Conservation (phyloP, 441 rosid species). For the Gossypium schwendimanii region DNA sequence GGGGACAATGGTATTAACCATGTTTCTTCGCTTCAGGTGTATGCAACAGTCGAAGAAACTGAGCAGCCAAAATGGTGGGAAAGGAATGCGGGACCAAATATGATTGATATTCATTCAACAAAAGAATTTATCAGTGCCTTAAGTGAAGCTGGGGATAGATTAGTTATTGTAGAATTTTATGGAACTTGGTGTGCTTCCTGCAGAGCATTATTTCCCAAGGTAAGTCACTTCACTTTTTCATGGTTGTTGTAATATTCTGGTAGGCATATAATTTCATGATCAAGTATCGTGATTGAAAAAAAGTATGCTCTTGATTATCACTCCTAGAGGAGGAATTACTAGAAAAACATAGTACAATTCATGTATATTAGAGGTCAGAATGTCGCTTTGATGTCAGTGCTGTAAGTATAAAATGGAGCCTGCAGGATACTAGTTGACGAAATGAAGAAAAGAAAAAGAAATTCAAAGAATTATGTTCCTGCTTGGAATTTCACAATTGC, state of each 20-base stretch:
- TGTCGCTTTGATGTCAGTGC: neutral
- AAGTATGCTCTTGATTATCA: neutral
- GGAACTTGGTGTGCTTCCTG: slow-evolving; percentile 99
- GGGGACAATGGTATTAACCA: slow-evolving; percentile 1
- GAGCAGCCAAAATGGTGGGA: slow-evolving; percentile 99
- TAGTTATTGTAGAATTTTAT: slow-evolving; percentile 95
- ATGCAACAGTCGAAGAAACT: slow-evolving; percentile 61
- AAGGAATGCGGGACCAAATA: slow-evolving; percentile 73
- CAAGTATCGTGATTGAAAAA: neutral
- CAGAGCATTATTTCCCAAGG: slow-evolving; percentile 89
- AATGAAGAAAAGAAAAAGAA: neutral
- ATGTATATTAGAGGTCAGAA: neutral
- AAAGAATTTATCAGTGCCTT: slow-evolving; percentile 74
- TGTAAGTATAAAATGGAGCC: neutral
- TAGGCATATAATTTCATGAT: neutral
- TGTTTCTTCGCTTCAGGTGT: slow-evolving; percentile 36
- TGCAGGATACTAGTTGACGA: neutral
- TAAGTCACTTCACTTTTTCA: slow-evolving; percentile 13
- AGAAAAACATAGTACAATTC: neutral
- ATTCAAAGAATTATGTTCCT: neutral
- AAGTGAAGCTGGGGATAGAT: slow-evolving; percentile 74
- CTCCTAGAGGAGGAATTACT: neutral
- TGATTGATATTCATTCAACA: slow-evolving; percentile 94
- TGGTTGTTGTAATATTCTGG: neutral
- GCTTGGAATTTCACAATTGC: neutral